Evolutionary conservation across 805 yeast genomes (phyloP).

Genomic region (Candida sanyiensis): DNA sequence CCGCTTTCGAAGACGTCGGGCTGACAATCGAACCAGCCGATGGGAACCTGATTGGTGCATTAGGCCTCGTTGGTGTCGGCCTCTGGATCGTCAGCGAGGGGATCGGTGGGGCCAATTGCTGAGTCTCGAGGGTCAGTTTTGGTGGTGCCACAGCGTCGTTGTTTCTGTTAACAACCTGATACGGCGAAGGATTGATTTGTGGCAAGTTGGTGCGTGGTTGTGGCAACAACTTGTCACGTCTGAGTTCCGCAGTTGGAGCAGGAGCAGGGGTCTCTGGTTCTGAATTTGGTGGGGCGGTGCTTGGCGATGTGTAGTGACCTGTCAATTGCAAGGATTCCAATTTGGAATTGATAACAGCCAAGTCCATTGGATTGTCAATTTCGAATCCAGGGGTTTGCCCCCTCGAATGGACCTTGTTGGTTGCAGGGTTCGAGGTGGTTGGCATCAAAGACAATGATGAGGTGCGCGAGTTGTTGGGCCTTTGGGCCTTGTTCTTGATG

Average conservation of each 20-base stretch:
- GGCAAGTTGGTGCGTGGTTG: not conserved
- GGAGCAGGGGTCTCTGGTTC: conserved; percentile 1
- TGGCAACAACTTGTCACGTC: not conserved
- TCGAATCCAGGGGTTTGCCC: conserved; percentile 26
- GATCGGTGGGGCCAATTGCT: not conserved
- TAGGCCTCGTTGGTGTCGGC: conserved; percentile 16
- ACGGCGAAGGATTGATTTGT: not conserved
- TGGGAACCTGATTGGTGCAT: conserved; percentile 8
- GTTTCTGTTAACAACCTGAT: not conserved
- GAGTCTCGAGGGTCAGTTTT: conserved; percentile 2
- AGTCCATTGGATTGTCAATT: conserved; percentile 20
- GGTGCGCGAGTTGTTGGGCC: not conserved
- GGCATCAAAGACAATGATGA: conserved; percentile 2
- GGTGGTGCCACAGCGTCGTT: no score
- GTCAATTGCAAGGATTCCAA: conserved; percentile 18
- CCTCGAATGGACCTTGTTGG: conserved; percentile 15
- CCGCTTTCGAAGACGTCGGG: not conserved
- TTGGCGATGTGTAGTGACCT: not conserved
- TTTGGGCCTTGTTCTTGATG: conserved; percentile 2
- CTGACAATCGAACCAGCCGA: conserved; percentile 1
- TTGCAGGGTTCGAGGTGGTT: conserved; percentile 7
- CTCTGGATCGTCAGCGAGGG: conserved; percentile 12
- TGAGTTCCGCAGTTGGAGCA: no score
- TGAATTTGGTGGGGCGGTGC: not conserved
- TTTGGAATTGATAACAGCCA: conserved; percentile 17